A percentile compares a stretch with the other conserved stretches of the same genome.
Conservation (phyloP, 225 moss, liverwort and hornwort species). For the Marchantia paleacea region DNA sequence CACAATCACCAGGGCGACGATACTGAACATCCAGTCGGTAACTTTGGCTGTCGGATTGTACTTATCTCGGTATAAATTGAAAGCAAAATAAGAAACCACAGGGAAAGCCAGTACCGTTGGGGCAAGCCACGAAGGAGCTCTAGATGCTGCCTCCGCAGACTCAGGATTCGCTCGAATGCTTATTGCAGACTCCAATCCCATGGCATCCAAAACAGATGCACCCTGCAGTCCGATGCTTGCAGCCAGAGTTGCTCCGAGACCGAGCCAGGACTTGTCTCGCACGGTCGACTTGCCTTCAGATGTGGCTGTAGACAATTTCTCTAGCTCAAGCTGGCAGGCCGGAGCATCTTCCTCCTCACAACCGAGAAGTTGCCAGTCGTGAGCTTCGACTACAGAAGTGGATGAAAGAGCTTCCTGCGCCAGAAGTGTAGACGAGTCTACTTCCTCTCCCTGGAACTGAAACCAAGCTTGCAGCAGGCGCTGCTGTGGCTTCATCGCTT, state of each 20-base stretch:
- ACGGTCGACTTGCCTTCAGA: background rate
- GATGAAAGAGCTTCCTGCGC: conserved; percentile 15
- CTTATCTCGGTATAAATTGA: conserved; percentile 64
- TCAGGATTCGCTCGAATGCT: conserved; percentile 19
- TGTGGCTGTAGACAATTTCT: conserved; percentile 7
- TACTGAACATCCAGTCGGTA: conserved; percentile 87
- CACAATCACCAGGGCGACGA: conserved; percentile 64
- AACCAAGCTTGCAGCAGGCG: conserved; percentile 60
- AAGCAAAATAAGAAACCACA: conserved; percentile 66
- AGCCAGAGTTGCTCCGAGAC: conserved; percentile 27
- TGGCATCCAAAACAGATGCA: conserved; percentile 27
- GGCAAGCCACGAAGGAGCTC: conserved; percentile 71
- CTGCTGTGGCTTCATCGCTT: conserved; percentile 44
- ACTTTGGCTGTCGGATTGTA: conserved; percentile 74
- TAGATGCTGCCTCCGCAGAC: conserved; percentile 42
- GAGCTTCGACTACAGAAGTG: background rate
- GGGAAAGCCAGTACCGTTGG: conserved; percentile 78
- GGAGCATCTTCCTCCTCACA: background rate
- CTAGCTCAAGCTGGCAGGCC: background rate
- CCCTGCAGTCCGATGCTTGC: conserved; percentile 30
- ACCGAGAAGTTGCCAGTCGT: conserved; percentile 32
- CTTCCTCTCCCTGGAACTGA: conserved; percentile 26
- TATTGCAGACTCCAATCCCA: conserved; percentile 22
- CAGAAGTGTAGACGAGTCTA: background rate
- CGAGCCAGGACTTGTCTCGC: conserved; percentile 23